Base-by-base conservation (phyloP, 106 monocot species). In the Phalaenopsis aphrodite region DNA sequence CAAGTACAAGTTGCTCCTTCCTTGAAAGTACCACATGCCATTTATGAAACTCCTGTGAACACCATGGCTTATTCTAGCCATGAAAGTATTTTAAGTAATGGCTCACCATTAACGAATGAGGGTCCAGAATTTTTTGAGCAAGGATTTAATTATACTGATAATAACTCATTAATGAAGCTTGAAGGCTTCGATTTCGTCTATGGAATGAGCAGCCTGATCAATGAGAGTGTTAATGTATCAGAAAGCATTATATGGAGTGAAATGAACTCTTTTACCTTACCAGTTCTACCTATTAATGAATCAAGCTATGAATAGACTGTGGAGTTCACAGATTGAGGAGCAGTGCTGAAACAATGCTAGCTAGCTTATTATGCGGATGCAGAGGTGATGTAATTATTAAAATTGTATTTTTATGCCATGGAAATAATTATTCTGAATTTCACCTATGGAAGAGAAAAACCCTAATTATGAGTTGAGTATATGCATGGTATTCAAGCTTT, bases 131-230 rank as follows among this genome's bases (percentile, higher is more conserved):
- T 21, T 61, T 61, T 61, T n/a, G 61, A 61, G 61, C 21, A 61
- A 61, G 61, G 61, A 61, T 21, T 61, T 61, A 61, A 61, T n/a
- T 61, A n/a, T 21, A 61, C 12, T 52, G 14, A 21, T 61, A 61
- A n/a, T 61, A 61, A 61, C 21, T 61, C 61, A 61, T 61, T 61
- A 21, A 61, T 61, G 61, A 61, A 61, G 21, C 61, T 61, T 61
- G 61, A 61, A 61, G n/a, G 61, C 1, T 61, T 61, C 5, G 61
- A 61, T 61, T 21, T 61, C 18, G n/a, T 61, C 21, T 21, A 61
- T 61, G 61, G 61, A 61, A 61, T 61, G 61, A 61, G 61, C 61
- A 61, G 61, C 61, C 21, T 61, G 4, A 61, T 61, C 21, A 61
- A 21, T 61, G 61, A 61, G 61, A 61, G 21, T n/a, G 2, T 61